These are phyloP conservation scores for Choiromyces venosus DNA, from an alignment of 495 filamentous ascomycete genomes.

Conservation along the genomic window DNA sequence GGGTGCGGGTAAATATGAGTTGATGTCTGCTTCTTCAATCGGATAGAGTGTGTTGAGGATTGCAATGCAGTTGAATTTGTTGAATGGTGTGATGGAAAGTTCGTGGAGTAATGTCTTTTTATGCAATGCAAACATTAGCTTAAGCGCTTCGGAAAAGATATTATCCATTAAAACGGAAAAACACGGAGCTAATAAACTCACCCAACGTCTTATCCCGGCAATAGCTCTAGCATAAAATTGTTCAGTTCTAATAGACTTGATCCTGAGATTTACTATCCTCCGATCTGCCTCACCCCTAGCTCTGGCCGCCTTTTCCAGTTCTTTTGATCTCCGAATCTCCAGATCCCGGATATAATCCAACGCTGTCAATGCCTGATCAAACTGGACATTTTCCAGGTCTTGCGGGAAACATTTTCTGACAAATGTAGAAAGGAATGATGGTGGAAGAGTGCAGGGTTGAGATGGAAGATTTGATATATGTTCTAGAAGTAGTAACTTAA, in stretches of 20 bases:
- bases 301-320: constrained; percentile 46
- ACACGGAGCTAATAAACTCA: constrained; percentile 43
- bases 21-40: constrained; percentile 46
- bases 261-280: constrained; percentile 33
- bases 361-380: constrained; percentile 64
- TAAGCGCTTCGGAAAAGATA: constrained; percentile 15
- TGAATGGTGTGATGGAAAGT: constrained; percentile 59
- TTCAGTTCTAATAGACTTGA: constrained; percentile 50
- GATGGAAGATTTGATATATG: constrained; percentile 59
- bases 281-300: constrained; percentile 33
- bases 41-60: constrained; percentile 77
- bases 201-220: constrained; percentile 65
- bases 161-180: constrained; percentile 23
- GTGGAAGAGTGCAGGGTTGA: constrained; percentile 62
- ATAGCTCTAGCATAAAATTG: constrained; percentile 61
- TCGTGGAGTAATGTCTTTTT: constrained; percentile 64
- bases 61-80: constrained; percentile 64
- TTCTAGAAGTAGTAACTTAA: constrained; percentile 57
- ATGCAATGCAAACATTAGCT: constrained; percentile 7
- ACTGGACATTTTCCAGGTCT: constrained; percentile 58
- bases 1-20: constrained; percentile 48
- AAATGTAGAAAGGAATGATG: constrained; percentile 62
- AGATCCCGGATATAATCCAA: constrained; percentile 68
- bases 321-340: constrained; percentile 59
- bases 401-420: constrained; percentile 57